A percentile compares a stretch with the other conserved stretches of the same genome.
Conservation (phyloP, 2,329 filamentous ascomycete species). For the Fusarium sublunatum region DNA sequence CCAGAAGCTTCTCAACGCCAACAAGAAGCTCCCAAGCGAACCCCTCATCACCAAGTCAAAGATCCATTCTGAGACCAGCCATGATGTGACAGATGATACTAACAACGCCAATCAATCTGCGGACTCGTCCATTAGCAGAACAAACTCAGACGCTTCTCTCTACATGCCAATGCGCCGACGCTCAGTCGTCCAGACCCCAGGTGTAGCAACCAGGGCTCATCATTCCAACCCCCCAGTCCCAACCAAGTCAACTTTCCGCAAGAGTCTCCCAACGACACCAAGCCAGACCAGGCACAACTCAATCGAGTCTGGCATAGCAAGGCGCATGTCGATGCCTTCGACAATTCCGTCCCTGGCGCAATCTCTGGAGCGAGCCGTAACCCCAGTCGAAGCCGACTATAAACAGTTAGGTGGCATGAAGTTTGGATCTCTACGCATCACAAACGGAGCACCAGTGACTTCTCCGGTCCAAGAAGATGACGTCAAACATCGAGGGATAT, state of each 20-base stretch:
- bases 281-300: slow-evolving; percentile 54
- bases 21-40: slow-evolving; percentile 29
- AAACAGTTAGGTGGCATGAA: slow-evolving; percentile 71
- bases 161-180: slow-evolving; percentile 61
- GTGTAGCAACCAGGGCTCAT: slow-evolving; percentile 59
- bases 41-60: slow-evolving; percentile 25
- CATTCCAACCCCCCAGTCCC: slow-evolving; percentile 37
- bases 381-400: slow-evolving; percentile 66
- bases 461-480: slow-evolving; percentile 52
- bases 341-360: slow-evolving; percentile 29
- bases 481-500: slow-evolving; percentile 14
- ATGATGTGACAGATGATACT: slow-evolving; percentile 41
- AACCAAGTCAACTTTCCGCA: slow-evolving; percentile 51
- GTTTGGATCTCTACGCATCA: slow-evolving; percentile 71
- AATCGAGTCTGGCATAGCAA: slow-evolving; percentile 51
- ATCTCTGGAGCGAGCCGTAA: slow-evolving; percentile 46
- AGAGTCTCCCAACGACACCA: slow-evolving; percentile 54
- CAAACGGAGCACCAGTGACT: slow-evolving; percentile 66
- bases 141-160: slow-evolving; percentile 61
- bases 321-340: slow-evolving; percentile 52
- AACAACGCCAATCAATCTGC: slow-evolving; percentile 36
- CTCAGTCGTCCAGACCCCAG: slow-evolving; percentile 61
- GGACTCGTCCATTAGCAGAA: slow-evolving; percentile 38
- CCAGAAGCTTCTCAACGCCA: slow-evolving; percentile 28
- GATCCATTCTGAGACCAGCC: slow-evolving; percentile 23